These are phyloP conservation scores for Neurospora sp. DNA, from an alignment of 495 filamentous ascomycete species.

Conservation along the genomic window DNA sequence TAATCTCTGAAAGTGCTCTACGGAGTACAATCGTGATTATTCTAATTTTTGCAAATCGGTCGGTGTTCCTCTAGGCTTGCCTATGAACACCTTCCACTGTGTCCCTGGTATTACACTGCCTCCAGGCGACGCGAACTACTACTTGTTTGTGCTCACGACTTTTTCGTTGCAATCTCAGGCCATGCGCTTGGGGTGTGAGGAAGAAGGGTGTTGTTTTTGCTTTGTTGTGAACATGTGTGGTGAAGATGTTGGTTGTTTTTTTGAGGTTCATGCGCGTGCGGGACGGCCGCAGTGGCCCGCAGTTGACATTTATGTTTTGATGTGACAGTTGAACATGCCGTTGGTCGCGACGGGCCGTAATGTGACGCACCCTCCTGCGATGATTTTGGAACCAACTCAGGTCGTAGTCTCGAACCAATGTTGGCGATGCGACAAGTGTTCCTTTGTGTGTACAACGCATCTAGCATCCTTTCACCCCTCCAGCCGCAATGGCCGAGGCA, in stretches of 20 bases:
- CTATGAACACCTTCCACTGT: constrained; percentile 59
- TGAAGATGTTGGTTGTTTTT: background rate
- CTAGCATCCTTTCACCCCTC: background rate
- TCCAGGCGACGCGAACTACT: constrained; percentile 65
- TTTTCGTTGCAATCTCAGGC: constrained; percentile 45
- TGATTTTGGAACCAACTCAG: background rate
- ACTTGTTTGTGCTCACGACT: constrained; percentile 4
- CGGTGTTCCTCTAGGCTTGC: constrained; percentile 56
- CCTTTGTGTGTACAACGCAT: background rate
- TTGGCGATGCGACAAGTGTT: background rate
- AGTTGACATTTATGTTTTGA: background rate
- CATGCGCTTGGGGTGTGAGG: constrained; percentile 46
- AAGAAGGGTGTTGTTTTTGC: constrained; percentile 32
- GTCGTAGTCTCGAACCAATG: background rate
- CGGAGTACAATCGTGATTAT: constrained; percentile 72
- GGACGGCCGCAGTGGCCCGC: background rate
- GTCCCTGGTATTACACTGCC: constrained; percentile 85
- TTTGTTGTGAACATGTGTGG: background rate
- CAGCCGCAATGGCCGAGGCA: background rate
- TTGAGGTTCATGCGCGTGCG: background rate
- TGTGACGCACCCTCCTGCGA: background rate
- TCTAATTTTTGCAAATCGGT: constrained; percentile 55
- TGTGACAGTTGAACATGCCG: background rate
- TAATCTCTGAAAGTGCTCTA: constrained; percentile 66
- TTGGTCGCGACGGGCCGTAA: background rate